Conservation (phyloP, 495 filamentous ascomycete species). For the Penicillium coffeae region DNA sequence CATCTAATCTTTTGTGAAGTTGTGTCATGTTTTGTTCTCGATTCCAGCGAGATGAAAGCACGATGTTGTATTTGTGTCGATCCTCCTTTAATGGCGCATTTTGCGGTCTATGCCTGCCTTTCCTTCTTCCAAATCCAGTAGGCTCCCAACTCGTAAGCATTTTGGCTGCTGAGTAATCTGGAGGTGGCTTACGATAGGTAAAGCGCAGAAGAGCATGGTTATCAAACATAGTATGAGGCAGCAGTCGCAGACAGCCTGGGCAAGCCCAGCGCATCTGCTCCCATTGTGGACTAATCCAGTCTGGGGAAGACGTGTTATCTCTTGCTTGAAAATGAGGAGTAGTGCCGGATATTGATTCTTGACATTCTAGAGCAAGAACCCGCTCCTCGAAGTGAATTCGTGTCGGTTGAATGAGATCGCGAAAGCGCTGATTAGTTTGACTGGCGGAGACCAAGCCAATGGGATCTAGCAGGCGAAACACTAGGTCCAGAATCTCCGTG, state of each 20-base stretch:
- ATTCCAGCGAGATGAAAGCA: not conserved
- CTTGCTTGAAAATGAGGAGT: too few species aligned
- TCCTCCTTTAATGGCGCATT: too few species aligned
- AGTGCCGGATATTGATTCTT: slow-evolving; percentile 1
- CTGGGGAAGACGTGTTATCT: too few species aligned
- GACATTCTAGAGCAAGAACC: slow-evolving; percentile 10
- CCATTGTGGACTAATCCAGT: slow-evolving; percentile 6
- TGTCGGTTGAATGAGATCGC: slow-evolving; percentile 3
- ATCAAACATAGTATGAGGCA: slow-evolving; percentile 5
- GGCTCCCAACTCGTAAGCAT: slow-evolving; percentile 8
- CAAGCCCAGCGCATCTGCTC: slow-evolving; percentile 11
- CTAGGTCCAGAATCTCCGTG: slow-evolving; percentile 3
- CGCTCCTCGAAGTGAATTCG: slow-evolving; percentile 8
- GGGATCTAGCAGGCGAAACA: slow-evolving; percentile 12
- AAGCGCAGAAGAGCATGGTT: slow-evolving; percentile 6
- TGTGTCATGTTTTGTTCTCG: not conserved
- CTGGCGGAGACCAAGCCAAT: slow-evolving; percentile 8
- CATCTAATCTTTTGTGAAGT: slow-evolving; percentile 2
- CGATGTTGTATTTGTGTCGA: too few species aligned
- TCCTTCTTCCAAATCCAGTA: too few species aligned
- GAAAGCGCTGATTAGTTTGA: slow-evolving; percentile 9
- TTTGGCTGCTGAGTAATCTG: slow-evolving; percentile 3
- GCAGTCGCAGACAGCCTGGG: slow-evolving; percentile 8
- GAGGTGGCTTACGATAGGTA: slow-evolving; percentile 9
- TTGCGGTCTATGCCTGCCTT: too few species aligned